phyloP scores from a whole-genome alignment of 805 yeast species.

The Metschnikowia dekortorum region DNA sequence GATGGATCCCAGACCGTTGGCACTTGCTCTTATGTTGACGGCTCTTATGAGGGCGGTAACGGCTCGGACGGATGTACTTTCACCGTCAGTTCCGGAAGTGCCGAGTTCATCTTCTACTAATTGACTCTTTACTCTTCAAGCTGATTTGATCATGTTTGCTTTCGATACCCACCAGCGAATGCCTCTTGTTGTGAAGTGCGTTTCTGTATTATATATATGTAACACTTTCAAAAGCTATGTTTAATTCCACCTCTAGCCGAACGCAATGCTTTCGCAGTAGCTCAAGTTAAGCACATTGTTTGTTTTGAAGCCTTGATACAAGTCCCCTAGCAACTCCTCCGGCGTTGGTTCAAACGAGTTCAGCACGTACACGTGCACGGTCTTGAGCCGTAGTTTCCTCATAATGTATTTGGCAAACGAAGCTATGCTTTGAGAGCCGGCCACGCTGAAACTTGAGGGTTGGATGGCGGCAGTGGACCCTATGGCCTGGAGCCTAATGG shows the following conservation, averaged over 20 bases:
- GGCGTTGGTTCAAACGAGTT: conserved; percentile 41
- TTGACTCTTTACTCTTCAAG: neutral
- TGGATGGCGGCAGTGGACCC: conserved; percentile 51
- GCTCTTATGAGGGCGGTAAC: conserved; percentile 16
- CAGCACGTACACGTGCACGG: conserved; percentile 33
- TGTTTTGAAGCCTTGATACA: conserved; percentile 26
- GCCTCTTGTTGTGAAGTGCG: neutral
- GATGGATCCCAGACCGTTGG: conserved; percentile 17
- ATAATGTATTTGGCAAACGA: conserved; percentile 43
- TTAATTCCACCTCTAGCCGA: conserved; percentile 22
- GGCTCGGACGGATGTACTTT: conserved; percentile 20
- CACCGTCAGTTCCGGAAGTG: conserved; percentile 15
- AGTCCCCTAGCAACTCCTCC: conserved; percentile 34
- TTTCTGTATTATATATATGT: conserved; percentile 1
- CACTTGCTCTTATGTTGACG: conserved; percentile 15
- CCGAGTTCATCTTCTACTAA: conserved; percentile 18
- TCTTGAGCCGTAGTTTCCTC: conserved; percentile 10
- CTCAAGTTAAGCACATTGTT: conserved; percentile 34
- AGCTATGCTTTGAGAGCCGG: conserved; percentile 43
- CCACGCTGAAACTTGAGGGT: conserved; percentile 49
- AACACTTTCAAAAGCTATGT: neutral
- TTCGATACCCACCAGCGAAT: conserved; percentile 11
- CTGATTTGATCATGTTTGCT: conserved; percentile 2
- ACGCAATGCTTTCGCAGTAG: conserved; percentile 38
- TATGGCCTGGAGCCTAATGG: conserved; percentile 54